A percentile compares a stretch with the other conserved stretches of the same genome.
Evolutionary conservation across 257 asterid genomes (phyloP).

Genomic region (Plantago elongata): DNA sequence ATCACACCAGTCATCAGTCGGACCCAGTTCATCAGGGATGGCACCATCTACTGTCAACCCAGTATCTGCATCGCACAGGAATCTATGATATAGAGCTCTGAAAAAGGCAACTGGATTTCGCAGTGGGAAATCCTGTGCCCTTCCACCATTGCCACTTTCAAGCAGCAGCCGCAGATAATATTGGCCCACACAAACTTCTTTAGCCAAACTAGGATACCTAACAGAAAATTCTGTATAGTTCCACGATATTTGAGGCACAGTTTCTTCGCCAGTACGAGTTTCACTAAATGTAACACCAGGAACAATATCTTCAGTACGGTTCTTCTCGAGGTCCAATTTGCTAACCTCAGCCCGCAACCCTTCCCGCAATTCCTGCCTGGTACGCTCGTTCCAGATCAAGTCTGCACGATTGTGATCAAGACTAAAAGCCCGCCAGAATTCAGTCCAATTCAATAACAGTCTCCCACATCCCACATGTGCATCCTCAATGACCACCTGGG

Average conservation of each 20-base stretch:
- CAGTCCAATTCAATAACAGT: constrained; percentile 92
- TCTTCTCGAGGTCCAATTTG: constrained; percentile 93
- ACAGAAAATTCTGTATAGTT: constrained; percentile 89
- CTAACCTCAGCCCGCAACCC: constrained; percentile 96
- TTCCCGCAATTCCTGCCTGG: constrained; percentile 91
- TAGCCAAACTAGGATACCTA: constrained; percentile 90
- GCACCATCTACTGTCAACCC: constrained; percentile 97
- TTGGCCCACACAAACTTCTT: constrained; percentile 99
- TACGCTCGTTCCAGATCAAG: constrained; percentile 98
- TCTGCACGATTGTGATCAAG: constrained; percentile 98
- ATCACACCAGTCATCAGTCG: constrained; percentile 99
- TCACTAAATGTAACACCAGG: constrained; percentile 71
- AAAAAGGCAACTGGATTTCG: constrained; percentile 96
- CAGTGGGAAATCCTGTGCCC: constrained; percentile 91
- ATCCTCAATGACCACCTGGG: constrained; percentile 87
- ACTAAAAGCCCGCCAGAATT: constrained; percentile 92
- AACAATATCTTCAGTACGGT: constrained; percentile 87
- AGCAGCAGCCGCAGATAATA: constrained; percentile 93
- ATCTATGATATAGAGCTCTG: constrained; percentile 94
- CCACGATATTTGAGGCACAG: constrained; percentile 87
- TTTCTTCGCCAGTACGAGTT: constrained; percentile 49
- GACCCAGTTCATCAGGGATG: constrained; percentile 95
- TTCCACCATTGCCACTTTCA: constrained; percentile 76
- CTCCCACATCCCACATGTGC: constrained; percentile 95
- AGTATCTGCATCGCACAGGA: constrained; percentile 95